Conservation (phyloP, 345 rosid genomes). For the Dipteronia dyeriana region DNA sequence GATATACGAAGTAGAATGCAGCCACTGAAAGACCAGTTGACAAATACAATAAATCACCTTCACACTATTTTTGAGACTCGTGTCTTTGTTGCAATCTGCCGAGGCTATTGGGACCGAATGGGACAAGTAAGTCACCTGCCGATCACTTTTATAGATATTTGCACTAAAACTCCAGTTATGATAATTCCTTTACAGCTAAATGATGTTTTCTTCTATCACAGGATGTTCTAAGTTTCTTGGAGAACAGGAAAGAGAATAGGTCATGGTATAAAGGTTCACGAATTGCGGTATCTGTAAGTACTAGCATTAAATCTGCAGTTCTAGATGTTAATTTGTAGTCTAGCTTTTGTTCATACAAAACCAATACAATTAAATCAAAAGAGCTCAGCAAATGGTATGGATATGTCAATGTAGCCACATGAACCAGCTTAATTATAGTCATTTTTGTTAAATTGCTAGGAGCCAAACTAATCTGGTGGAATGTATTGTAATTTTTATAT, state of each 20-base stretch:
- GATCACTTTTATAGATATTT: constrained; percentile 5
- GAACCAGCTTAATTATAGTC: background rate
- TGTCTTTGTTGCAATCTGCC: constrained; percentile 77
- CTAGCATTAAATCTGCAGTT: constrained; percentile 10
- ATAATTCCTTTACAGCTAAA: background rate
- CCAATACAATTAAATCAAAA: background rate
- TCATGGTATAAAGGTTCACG: constrained; percentile 96
- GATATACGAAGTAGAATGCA: constrained; percentile 79
- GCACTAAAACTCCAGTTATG: background rate
- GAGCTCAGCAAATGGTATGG: background rate
- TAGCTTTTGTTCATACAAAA: background rate
- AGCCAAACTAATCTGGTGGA: background rate
- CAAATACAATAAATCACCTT: constrained; percentile 71
- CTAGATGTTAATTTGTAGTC: constrained; percentile 1
- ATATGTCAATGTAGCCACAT: too few relatives aligned
- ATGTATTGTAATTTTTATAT: too few relatives aligned
- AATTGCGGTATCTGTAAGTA: constrained; percentile 80
- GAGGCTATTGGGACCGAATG: constrained; percentile 97
- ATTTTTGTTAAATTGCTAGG: background rate
- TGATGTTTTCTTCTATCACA: constrained; percentile 26
- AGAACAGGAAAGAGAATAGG: constrained; percentile 91
- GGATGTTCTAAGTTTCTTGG: constrained; percentile 90
- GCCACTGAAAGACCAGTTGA: constrained; percentile 80
- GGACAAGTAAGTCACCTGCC: constrained; percentile 63
- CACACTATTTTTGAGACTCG: constrained; percentile 72